phyloP scores from a whole-genome alignment of 306 rosid species.

The Abrus precatorius region DNA sequence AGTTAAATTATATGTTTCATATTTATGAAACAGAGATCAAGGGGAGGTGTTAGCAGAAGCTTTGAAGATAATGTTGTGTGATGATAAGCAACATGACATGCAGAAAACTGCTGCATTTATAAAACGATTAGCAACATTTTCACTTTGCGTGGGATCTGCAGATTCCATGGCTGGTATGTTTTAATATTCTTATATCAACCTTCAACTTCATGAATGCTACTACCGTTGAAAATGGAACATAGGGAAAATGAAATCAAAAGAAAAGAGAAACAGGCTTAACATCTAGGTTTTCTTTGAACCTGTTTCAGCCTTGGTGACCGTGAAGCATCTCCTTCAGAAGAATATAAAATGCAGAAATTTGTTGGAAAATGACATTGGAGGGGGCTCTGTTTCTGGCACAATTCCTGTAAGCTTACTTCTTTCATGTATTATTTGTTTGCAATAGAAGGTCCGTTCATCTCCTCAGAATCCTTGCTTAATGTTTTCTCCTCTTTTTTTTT shows the following conservation, averaged over 20 bases:
- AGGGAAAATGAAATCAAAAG: slow-evolving; percentile 1
- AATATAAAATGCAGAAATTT: slow-evolving; percentile 92
- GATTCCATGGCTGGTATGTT: slow-evolving; percentile 92
- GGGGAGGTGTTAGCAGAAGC: slow-evolving; percentile 95
- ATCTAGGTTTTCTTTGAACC: slow-evolving; percentile 42
- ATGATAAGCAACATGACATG: slow-evolving; percentile 98
- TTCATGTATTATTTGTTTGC: slow-evolving; percentile 25
- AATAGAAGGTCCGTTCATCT: background rate
- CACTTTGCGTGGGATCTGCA: slow-evolving; percentile 79
- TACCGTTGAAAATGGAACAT: background rate
- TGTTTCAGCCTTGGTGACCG: slow-evolving; percentile 85
- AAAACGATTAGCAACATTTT: slow-evolving; percentile 84
- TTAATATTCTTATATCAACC: slow-evolving; percentile 18
- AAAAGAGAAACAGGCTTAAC: slow-evolving; percentile 5
- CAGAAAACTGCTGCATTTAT: slow-evolving; percentile 98
- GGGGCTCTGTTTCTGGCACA: slow-evolving; percentile 89
- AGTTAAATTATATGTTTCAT: slow-evolving; percentile 25
- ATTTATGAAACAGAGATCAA: slow-evolving; percentile 72
- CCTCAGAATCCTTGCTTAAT: background rate
- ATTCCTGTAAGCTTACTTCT: slow-evolving; percentile 66
- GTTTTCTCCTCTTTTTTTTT: background rate
- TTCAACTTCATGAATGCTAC: background rate
- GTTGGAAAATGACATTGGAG: slow-evolving; percentile 95
- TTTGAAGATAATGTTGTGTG: slow-evolving; percentile 92
- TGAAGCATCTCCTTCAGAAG: slow-evolving; percentile 93